These are phyloP conservation scores for Stephania yunnanensis DNA, from an alignment of 164 flowering plant genomes.

Conservation along the genomic window DNA sequence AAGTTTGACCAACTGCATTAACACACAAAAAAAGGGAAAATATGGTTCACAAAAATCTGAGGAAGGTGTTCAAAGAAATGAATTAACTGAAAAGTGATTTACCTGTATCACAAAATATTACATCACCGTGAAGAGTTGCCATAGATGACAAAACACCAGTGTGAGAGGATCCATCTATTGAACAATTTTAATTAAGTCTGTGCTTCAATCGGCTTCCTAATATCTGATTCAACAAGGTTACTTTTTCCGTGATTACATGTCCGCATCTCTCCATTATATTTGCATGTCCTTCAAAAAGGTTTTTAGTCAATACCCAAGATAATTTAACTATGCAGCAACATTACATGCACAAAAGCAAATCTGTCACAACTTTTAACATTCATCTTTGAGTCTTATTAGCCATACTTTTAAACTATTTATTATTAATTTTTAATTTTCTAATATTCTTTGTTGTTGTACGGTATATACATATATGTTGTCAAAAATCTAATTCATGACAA, in stretches of 20 bases:
- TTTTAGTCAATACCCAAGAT: constrained; percentile 3
- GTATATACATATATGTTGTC: too few species aligned
- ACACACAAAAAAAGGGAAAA: constrained; percentile 13
- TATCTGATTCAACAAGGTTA: constrained; percentile 39
- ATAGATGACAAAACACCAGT: constrained; percentile 58
- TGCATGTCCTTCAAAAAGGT: constrained; percentile 37
- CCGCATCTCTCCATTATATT: constrained; percentile 62
- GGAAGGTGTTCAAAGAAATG: neutral
- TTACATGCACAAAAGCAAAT: constrained; percentile 24
- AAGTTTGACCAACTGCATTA: constrained; percentile 58
- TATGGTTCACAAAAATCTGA: neutral
- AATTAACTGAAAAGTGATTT: constrained; percentile 11
- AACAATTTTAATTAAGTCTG: constrained; percentile 20
- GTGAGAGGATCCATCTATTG: constrained; percentile 30
- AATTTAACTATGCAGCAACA: neutral
- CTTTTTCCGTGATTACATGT: constrained; percentile 46
- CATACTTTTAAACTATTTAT: too few species aligned
- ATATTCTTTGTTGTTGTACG: too few species aligned
- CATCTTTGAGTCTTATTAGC: too few species aligned
- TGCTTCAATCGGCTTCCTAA: constrained; percentile 36
- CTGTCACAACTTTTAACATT: constrained; percentile 55
- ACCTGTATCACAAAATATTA: constrained; percentile 74
- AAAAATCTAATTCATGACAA: too few species aligned
- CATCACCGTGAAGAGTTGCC: constrained; percentile 31
- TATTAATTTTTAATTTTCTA: too few species aligned